Evolutionary conservation across 345 rosid species (phyloP).

Genomic region (rapeseed (Brassica napus)): DNA sequence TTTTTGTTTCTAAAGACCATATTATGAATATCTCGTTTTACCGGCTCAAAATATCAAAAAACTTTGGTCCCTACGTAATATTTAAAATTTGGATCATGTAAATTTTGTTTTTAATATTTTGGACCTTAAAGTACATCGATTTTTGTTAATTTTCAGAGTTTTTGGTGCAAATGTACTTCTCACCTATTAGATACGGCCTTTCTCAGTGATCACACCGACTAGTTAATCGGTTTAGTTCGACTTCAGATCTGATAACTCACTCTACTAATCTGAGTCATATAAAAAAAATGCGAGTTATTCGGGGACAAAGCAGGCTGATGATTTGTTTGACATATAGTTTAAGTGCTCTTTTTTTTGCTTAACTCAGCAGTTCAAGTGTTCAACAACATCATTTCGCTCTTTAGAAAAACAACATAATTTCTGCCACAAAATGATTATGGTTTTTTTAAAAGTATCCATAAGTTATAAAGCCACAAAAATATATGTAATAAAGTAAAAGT

Average conservation of each 20-base stretch:
- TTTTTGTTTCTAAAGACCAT: not conserved
- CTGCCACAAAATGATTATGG: too few relatives aligned
- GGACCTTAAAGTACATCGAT: not conserved
- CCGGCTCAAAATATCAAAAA: not conserved
- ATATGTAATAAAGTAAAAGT: too few relatives aligned
- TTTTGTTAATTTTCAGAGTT: not conserved
- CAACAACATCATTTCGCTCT: too few relatives aligned
- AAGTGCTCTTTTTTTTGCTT: not conserved
- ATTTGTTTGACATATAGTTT: not conserved
- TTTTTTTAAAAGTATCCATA: too few relatives aligned
- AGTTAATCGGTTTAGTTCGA: not conserved
- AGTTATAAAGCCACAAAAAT: too few relatives aligned
- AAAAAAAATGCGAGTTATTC: not conserved
- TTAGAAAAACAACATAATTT: too few relatives aligned
- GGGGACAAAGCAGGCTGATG: not conserved
- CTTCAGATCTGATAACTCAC: not conserved
- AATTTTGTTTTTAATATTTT: too few relatives aligned
- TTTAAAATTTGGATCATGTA: not conserved
- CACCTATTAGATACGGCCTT: not conserved
- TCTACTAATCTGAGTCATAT: not conserved
- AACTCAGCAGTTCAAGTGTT: not conserved
- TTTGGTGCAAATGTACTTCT: not conserved
- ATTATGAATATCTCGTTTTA: not conserved
- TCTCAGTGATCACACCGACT: not conserved
- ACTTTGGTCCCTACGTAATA: not conserved